Evolutionary conservation across 345 rosid genomes (phyloP), one percentile per base, ranked within the genome.

Genomic region (Acer saccharum): DNA sequence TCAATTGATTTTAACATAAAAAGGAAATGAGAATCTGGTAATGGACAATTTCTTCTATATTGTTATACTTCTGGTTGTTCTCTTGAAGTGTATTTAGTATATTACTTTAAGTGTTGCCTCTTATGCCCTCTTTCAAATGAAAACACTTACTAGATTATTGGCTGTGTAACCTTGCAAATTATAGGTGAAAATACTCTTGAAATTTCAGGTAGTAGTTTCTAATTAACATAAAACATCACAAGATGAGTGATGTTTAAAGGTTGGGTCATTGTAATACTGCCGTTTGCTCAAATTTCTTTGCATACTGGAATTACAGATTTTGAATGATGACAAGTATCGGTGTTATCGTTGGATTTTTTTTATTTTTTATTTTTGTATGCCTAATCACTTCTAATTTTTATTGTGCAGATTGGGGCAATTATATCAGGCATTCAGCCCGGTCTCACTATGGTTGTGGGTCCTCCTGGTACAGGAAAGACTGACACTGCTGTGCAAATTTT

Each of bases 401-500:
- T 75, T 73, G n/a, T 80, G 81, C 92, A 96, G 98, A 86, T 91
- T 79, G 98, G 97, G 79, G 99, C 99, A 25, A 96, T 96, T 83
- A 89, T 91, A 67, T 96, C 99, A 76, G 99, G 99, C 77, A 87
- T 94, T 83, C 98, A 96, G 85, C 98, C 99, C 64, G 99, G 99
- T 72, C 87, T 96, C 50, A 92, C 98, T 50, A 94, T 96, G 99
- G 98, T 94, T 70, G 99, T 96, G 18, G 99, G 99, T 81, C 99
- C 99, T 39, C 99, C 99, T 17, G 99, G 99, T 81, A 96, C 98
- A 0, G 99, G 99, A 80, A 96, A 96, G 88, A 96, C 99, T 69
- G 99, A 96, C 85, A 96, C 98, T 70, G 99, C 98, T 54, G 99
- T 96, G 84, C 99, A 96, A 81, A 90, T 96, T 72, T 86, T 96